These are phyloP conservation scores for Aspergillus candidus DNA, from an alignment of 2,329 filamentous ascomycete genomes.

Conservation along the genomic window DNA sequence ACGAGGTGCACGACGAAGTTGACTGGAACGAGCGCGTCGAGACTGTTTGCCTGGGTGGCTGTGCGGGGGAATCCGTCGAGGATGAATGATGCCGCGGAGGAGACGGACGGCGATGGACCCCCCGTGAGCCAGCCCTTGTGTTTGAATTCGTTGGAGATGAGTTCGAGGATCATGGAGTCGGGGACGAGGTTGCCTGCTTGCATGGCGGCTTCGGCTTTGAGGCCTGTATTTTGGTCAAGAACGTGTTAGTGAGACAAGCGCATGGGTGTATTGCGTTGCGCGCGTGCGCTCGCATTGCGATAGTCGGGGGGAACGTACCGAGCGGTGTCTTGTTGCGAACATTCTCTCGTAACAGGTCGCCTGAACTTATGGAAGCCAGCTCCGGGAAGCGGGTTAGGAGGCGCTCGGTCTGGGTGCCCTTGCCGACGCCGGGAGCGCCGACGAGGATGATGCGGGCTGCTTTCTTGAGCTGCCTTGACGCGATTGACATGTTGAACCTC, in stretches of 20 bases:
- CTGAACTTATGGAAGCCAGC: constrained; percentile 85
- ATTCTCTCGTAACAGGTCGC: constrained; percentile 86
- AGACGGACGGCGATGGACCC: constrained; percentile 45
- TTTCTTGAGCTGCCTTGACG: constrained; percentile 56
- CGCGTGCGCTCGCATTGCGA: not conserved
- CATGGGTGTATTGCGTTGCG: constrained; percentile 1
- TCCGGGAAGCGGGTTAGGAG: constrained; percentile 82
- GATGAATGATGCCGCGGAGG: constrained; percentile 80
- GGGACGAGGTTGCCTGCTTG: constrained; percentile 83
- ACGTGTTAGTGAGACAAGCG: not conserved
- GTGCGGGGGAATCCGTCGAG: constrained; percentile 95
- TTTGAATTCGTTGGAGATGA: constrained; percentile 85
- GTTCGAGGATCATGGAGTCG: constrained; percentile 81
- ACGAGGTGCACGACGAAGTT: constrained; percentile 85
- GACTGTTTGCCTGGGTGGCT: constrained; percentile 66
- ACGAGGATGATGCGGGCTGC: constrained; percentile 92
- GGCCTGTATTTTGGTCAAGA: constrained; percentile 51
- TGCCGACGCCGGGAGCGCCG: constrained; percentile 93
- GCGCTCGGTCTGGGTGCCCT: constrained; percentile 90
- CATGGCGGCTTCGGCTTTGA: constrained; percentile 85
- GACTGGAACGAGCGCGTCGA: constrained; percentile 82
- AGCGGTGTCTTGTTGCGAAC: constrained; percentile 81
- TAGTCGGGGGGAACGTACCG: constrained; percentile 48
- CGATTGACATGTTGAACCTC: constrained; percentile 23
- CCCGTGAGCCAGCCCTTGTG: constrained; percentile 73